phyloP scores from a whole-genome alignment of 306 rosid species.

The Castanea crenata region DNA sequence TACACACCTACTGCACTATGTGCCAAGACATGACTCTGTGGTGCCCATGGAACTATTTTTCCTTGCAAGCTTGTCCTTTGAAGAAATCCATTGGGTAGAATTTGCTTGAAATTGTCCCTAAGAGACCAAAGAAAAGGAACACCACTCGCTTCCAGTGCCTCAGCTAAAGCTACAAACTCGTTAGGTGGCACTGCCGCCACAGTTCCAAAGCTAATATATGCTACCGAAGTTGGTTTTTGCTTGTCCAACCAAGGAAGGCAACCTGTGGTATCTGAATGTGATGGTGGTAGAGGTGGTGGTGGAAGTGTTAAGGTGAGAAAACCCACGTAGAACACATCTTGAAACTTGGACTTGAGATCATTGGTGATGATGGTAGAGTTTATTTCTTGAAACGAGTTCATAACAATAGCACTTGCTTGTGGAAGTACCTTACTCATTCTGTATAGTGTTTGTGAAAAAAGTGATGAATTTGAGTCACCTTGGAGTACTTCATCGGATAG shows the following conservation, averaged over 20 bases:
- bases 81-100: conserved; percentile 39
- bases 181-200: neutral
- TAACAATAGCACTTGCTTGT: conserved; percentile 32
- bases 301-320: conserved; percentile 11
- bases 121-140: conserved; percentile 27
- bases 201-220: conserved; percentile 25
- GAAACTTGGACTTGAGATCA: conserved; percentile 14
- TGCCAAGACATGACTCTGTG: conserved; percentile 40
- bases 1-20: conserved; percentile 41
- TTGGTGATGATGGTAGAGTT: neutral
- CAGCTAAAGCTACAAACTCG: conserved; percentile 19
- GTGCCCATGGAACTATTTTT: conserved; percentile 52
- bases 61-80: conserved; percentile 26
- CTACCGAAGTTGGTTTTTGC: conserved; percentile 8
- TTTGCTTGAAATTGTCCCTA: neutral
- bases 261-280: conserved; percentile 10
- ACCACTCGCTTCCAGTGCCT: conserved; percentile 17
- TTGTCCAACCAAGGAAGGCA: conserved; percentile 29
- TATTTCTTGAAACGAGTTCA: conserved; percentile 26
- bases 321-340: conserved; percentile 14
- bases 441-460: conserved; percentile 22
- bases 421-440: conserved; percentile 27
- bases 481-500: conserved; percentile 17
- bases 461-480: conserved; percentile 4
- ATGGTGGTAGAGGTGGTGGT: neutral